Evolutionary conservation across 306 rosid species (phyloP).

Genomic region (Prosopis cineraria): DNA sequence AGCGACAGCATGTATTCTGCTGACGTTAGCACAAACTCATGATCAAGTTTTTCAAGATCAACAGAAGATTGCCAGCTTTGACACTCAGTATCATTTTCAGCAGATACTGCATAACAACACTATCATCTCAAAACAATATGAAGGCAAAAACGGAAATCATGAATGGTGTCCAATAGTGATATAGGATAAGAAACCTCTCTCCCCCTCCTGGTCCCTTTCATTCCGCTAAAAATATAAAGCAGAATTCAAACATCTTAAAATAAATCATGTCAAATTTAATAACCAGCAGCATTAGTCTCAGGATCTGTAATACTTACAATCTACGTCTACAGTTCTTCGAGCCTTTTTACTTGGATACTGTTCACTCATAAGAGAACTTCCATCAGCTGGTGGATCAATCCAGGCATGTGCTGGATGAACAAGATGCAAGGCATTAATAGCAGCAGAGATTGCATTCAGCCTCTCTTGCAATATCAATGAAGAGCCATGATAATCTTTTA

Average conservation of each 20-base stretch:
- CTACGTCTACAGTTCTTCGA: conserved; percentile 57
- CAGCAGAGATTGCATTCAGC: conserved; percentile 80
- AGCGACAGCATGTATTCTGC: conserved; percentile 83
- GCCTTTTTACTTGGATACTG: conserved; percentile 80
- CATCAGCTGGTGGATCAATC: conserved; percentile 71
- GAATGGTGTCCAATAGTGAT: conserved; percentile 26
- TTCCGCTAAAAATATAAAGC: conserved; percentile 9
- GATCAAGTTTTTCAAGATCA: conserved; percentile 75
- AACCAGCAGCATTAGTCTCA: conserved; percentile 15
- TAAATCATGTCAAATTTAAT: conserved; percentile 10
- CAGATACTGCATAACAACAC: conserved; percentile 39
- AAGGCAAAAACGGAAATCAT: conserved; percentile 31
- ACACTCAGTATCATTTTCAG: conserved; percentile 50
- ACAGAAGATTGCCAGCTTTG: conserved; percentile 53
- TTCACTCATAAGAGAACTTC: conserved; percentile 49
- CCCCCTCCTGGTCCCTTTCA: conserved; percentile 5
- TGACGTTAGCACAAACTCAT: conserved; percentile 79
- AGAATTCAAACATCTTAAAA: conserved; percentile 19
- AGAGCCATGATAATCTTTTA: conserved; percentile 58
- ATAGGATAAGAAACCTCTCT: background rate
- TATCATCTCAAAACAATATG: conserved; percentile 31
- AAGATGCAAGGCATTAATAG: conserved; percentile 85
- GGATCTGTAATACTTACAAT: conserved; percentile 53
- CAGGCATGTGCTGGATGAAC: conserved; percentile 86
- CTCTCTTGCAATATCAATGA: conserved; percentile 76